Evolutionary conservation across 2,329 filamentous ascomycete species (phyloP), one percentile per base, ranked within the genome.

Genomic region (Cordyceps militaris): DNA sequence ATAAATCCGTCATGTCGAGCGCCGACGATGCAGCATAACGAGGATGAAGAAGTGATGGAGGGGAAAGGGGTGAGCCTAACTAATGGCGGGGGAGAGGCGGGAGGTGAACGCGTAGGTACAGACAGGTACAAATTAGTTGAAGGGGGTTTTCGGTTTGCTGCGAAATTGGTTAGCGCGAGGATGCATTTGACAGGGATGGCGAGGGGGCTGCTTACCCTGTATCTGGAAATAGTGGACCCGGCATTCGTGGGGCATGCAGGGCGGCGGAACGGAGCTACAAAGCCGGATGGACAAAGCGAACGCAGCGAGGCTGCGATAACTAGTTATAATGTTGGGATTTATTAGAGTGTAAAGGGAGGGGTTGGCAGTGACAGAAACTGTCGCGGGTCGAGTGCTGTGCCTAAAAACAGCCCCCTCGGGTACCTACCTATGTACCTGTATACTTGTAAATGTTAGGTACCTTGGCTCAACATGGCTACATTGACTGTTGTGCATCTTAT

Each of bases 21-120:
- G 57, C 56, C 44, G 52, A 56, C 54, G 52, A 60, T 56, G 60
- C 69, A 71, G 72, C 26, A 56, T 55, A 52, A 46, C 16, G 43
- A 34, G 36, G 51, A 63, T 63, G 61, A 47, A 43, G 2, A 23
- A 24, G 36, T 21, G 50, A 40, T 24, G 38, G 34, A 47, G 30
- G 49, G 40, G 34, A n/a, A 44, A 19, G 21, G 6, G 32, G 13
- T 47, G 38, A 19, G 48, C 21, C n/a, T 49, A n/a, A 26, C n/a
- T n/a, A n/a, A 47, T 47, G 43, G 44, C n/a, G 36, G 19, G 28
- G 30, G 38, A 6, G 26, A 40, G n/a, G n/a, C 38, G 38, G 36
- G 14, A 4, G 38, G 8, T 8, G 7, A 16, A 48, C 44, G 54
- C 34, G 16, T 30, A 38, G 24, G 43, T n/a, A 38, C 8, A 36